These are phyloP conservation scores for Metschnikowia lochheadii DNA, from an alignment of 805 yeast genomes.

Conservation along the genomic window DNA sequence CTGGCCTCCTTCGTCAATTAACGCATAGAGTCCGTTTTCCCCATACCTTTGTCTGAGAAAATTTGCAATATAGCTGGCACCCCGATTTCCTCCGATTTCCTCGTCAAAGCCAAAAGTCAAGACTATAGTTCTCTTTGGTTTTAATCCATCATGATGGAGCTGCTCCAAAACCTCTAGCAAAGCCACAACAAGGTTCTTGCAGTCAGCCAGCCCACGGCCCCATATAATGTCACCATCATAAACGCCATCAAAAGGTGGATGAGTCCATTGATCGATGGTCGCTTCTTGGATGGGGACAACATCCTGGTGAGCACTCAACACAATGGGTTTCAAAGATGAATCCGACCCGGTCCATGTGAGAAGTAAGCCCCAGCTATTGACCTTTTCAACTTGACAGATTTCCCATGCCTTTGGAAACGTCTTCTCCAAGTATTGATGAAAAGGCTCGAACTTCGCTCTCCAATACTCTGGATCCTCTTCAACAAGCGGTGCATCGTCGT, in stretches of 20 bases:
- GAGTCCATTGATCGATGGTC: conserved; percentile 10
- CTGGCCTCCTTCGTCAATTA: conserved; percentile 17
- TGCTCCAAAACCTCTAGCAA: conserved; percentile 45
- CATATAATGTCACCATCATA: conserved; percentile 16
- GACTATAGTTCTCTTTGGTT: conserved; percentile 9
- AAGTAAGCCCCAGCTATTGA: conserved; percentile 13
- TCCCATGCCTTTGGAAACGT: conserved; percentile 11
- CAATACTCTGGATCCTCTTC: conserved; percentile 49
- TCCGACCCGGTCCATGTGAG: conserved; percentile 13
- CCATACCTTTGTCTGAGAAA: conserved; percentile 11
- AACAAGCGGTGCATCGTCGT: conserved; percentile 45
- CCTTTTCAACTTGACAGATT: conserved; percentile 4
- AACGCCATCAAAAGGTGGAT: conserved; percentile 14
- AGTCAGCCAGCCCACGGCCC: conserved; percentile 37
- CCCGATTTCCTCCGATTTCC: conserved; percentile 12
- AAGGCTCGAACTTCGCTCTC: conserved; percentile 24
- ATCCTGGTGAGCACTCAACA: conserved; percentile 15
- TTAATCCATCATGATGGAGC: conserved; percentile 6
- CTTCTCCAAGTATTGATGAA: conserved; percentile 10
- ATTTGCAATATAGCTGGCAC: conserved; percentile 10
- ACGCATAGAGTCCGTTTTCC: conserved; percentile 11
- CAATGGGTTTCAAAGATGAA: conserved; percentile 10
- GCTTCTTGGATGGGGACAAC: conserved; percentile 13
- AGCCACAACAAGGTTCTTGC: conserved; percentile 64
- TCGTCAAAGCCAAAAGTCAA: conserved; percentile 16